Evolutionary conservation across 768 basidiomycete genomes (phyloP).

Genomic region (Calocybe indica): DNA sequence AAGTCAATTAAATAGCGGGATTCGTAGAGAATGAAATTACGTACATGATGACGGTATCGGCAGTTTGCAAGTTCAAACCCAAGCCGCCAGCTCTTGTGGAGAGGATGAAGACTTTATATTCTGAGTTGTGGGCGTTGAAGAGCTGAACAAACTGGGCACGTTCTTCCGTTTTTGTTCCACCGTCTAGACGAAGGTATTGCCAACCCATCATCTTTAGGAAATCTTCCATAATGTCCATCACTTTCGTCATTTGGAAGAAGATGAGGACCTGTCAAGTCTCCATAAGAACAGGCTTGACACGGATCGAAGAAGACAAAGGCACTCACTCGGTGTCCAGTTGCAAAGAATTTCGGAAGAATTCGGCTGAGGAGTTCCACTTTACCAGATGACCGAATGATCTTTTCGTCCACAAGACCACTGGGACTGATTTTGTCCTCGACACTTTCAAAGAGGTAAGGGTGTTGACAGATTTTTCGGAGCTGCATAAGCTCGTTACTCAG

Average conservation of each 20-base stretch:
- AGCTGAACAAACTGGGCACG: slow-evolving; percentile 80
- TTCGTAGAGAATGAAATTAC: slow-evolving; percentile 19
- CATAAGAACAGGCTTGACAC: slow-evolving; percentile 3
- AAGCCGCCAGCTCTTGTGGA: slow-evolving; percentile 93
- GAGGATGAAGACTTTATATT: slow-evolving; percentile 87
- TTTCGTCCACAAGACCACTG: slow-evolving; percentile 73
- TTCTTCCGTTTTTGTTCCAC: slow-evolving; percentile 94
- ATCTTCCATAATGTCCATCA: slow-evolving; percentile 98
- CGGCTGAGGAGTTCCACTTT: slow-evolving; percentile 91
- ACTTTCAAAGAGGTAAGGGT: slow-evolving; percentile 93
- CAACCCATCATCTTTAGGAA: slow-evolving; percentile 84
- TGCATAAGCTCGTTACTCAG: slow-evolving; percentile 96
- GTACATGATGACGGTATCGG: slow-evolving; percentile 93
- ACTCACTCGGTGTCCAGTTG: slow-evolving; percentile 81
- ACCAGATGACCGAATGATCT: slow-evolving; percentile 80
- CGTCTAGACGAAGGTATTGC: slow-evolving; percentile 91
- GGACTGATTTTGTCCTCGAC: slow-evolving; percentile 95
- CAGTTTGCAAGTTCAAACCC: slow-evolving; percentile 92
- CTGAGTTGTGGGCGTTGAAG: slow-evolving; percentile 88
- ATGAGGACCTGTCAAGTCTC: slow-evolving; percentile 68
- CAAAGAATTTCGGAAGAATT: slow-evolving; percentile 92
- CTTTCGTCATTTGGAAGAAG: slow-evolving; percentile 99
- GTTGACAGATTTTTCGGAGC: slow-evolving; percentile 95
- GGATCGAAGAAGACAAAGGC: not conserved
- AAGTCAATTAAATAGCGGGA: slow-evolving; percentile 3